phyloP scores from a whole-genome alignment of 2,329 filamentous ascomycete species.

The Westerdykella sp. region DNA sequence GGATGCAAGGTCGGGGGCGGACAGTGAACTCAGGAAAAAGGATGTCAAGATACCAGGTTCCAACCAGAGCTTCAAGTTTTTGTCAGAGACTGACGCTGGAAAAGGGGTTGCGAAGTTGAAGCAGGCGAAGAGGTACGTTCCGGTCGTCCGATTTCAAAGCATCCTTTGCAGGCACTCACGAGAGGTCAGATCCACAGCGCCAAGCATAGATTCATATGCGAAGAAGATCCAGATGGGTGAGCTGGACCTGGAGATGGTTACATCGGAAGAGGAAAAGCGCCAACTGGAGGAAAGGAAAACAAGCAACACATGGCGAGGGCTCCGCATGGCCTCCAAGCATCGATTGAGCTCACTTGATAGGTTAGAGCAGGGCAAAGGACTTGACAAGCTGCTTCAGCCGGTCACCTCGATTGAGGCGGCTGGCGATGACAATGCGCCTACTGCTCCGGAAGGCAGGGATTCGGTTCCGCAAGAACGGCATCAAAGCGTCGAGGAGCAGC shows the following conservation, averaged over 20 bases:
- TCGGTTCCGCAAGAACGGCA: constrained; percentile 31
- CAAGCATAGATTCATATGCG: constrained; percentile 64
- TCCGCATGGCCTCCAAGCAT: constrained; percentile 70
- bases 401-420: constrained; percentile 28
- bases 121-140: constrained; percentile 48
- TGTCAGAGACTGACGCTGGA: constrained; percentile 59
- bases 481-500: constrained; percentile 37
- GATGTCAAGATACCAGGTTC: constrained; percentile 56
- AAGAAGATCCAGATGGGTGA: constrained; percentile 71
- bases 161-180: constrained; percentile 17
- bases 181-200: constrained; percentile 56
- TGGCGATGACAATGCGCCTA: constrained; percentile 29
- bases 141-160: constrained; percentile 18
- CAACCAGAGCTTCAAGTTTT: constrained; percentile 70
- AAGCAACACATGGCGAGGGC: constrained; percentile 84
- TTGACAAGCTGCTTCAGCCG: constrained; percentile 47
- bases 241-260: constrained; percentile 79
- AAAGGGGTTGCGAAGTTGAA: constrained; percentile 65
- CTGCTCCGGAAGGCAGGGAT: constrained; percentile 33
- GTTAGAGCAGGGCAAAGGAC: constrained; percentile 68
- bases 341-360: constrained; percentile 77
- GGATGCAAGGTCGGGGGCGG: constrained; percentile 60
- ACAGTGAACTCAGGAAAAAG: constrained; percentile 64
- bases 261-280: constrained; percentile 55
- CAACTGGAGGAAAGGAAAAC: constrained; percentile 64